A percentile compares a stretch with the other conserved stretches of the same genome.
Conservation (phyloP, 2,329 filamentous ascomycete species). For the Clarireedia homoeocarpa region DNA sequence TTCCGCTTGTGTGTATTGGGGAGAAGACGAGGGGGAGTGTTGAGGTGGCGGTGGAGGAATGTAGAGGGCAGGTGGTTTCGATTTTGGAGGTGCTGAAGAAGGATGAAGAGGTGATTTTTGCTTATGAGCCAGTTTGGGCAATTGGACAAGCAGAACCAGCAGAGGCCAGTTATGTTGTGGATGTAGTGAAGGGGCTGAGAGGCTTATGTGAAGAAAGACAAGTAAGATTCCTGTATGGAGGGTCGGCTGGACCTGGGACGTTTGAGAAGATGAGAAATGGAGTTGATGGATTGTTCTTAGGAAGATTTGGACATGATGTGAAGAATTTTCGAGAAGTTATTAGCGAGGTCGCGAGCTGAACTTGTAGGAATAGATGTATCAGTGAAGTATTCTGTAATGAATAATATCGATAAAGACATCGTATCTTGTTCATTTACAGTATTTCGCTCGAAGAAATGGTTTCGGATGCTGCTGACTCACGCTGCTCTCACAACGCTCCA, state of each 20-base stretch:
- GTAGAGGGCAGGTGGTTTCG: slow-evolving; percentile 42
- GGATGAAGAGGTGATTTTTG: slow-evolving; percentile 62
- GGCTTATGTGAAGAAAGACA: slow-evolving; percentile 51
- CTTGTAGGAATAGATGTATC: neutral
- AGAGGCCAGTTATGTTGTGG: slow-evolving; percentile 61
- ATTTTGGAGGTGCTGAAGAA: slow-evolving; percentile 57
- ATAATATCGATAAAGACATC: no score
- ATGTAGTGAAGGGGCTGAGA: slow-evolving; percentile 37
- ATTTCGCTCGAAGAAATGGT: no score
- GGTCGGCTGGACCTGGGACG: slow-evolving; percentile 72
- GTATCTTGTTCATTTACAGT: no score
- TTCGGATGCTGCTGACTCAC: no score
- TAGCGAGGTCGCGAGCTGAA: slow-evolving; percentile 40
- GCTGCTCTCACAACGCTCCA: no score
- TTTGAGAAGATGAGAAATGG: slow-evolving; percentile 59
- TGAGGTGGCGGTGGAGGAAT: slow-evolving; percentile 55
- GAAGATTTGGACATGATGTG: slow-evolving; percentile 73
- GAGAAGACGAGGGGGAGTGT: slow-evolving; percentile 41
- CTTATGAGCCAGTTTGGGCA: slow-evolving; percentile 63
- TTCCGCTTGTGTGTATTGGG: slow-evolving; percentile 60
- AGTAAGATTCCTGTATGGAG: slow-evolving; percentile 71
- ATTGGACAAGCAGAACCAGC: slow-evolving; percentile 62
- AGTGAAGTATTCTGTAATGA: no score
- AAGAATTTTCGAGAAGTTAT: slow-evolving; percentile 65
- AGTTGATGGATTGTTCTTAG: slow-evolving; percentile 75